A percentile compares a stretch with the other conserved stretches of the same genome.
phyloP scores from a whole-genome alignment of 345 rosid genomes.

The Salix purpurea region DNA sequence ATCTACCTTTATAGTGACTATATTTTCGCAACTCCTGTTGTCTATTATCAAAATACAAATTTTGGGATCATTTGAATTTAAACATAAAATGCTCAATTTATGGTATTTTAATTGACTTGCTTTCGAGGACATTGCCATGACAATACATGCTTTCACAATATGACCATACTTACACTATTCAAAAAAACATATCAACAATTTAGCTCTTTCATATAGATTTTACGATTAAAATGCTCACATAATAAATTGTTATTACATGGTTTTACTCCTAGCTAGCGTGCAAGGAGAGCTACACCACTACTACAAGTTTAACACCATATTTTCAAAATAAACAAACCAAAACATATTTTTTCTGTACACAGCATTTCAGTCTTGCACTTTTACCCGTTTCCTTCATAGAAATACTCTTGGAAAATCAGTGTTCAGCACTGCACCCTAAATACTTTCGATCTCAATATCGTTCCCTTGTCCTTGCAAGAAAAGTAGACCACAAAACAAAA shows the following conservation, averaged over 20 bases:
- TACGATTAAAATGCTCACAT: too few relatives aligned
- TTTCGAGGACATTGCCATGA: too few relatives aligned
- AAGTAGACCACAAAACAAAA: background rate
- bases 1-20: too few relatives aligned
- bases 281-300: conserved; percentile 37
- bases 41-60: too few relatives aligned
- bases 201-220: too few relatives aligned
- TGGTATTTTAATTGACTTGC: too few relatives aligned
- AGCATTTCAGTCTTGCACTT: conserved; percentile 34
- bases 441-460: background rate
- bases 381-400: conserved; percentile 8
- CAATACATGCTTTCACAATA: too few relatives aligned
- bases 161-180: background rate
- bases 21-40: too few relatives aligned
- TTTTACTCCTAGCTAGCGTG: conserved; percentile 32
- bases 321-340: conserved; percentile 13
- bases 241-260: background rate
- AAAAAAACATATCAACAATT: too few relatives aligned
- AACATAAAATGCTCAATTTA: too few relatives aligned
- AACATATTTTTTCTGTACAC: conserved; percentile 25
- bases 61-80: too few relatives aligned
- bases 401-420: background rate
- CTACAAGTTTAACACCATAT: background rate
- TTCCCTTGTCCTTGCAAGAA: background rate
- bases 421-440: background rate